Evolutionary conservation across 352 stramenopile genomes (phyloP).

Genomic region (Pythium insidiosum): DNA sequence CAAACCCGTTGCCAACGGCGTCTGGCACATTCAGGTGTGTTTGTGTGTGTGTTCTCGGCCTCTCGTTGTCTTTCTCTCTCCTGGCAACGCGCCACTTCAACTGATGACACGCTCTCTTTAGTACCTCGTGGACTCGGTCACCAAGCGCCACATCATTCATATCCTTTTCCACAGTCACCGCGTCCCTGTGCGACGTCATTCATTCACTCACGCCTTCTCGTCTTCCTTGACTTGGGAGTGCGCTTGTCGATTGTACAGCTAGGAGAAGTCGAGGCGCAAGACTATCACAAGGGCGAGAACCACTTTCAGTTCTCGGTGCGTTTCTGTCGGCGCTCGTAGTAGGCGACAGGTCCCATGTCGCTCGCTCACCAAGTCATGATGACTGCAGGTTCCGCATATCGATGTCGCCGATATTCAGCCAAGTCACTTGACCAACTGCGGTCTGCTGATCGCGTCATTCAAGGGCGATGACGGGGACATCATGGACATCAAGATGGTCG

Average conservation of each 20-base stretch:
- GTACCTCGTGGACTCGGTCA: slow-evolving; percentile 82
- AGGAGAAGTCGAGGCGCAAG: slow-evolving; percentile 44
- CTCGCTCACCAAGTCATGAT: neutral
- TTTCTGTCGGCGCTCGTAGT: no score
- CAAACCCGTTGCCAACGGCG: slow-evolving; percentile 43
- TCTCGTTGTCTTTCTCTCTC: neutral
- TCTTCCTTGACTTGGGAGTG: neutral
- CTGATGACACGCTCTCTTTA: slow-evolving; percentile 14
- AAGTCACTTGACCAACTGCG: slow-evolving; percentile 83
- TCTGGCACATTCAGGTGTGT: slow-evolving; percentile 74
- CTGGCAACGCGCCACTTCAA: no score
- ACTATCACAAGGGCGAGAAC: slow-evolving; percentile 64
- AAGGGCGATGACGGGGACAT: slow-evolving; percentile 66
- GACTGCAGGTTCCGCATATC: slow-evolving; percentile 49
- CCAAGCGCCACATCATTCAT: slow-evolving; percentile 84
- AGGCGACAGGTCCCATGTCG: no score
- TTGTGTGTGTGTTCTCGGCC: no score
- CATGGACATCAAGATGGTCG: slow-evolving; percentile 84
- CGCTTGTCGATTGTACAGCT: slow-evolving; percentile 33
- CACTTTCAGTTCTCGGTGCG: slow-evolving; percentile 83
- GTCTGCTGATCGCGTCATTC: slow-evolving; percentile 79
- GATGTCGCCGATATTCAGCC: slow-evolving; percentile 66
- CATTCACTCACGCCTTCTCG: no score
- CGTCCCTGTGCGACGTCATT: no score
- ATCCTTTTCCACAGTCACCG: slow-evolving; percentile 34